Conservation (phyloP, 352 stramenopile genomes). For the Pythium plurisporium region DNA sequence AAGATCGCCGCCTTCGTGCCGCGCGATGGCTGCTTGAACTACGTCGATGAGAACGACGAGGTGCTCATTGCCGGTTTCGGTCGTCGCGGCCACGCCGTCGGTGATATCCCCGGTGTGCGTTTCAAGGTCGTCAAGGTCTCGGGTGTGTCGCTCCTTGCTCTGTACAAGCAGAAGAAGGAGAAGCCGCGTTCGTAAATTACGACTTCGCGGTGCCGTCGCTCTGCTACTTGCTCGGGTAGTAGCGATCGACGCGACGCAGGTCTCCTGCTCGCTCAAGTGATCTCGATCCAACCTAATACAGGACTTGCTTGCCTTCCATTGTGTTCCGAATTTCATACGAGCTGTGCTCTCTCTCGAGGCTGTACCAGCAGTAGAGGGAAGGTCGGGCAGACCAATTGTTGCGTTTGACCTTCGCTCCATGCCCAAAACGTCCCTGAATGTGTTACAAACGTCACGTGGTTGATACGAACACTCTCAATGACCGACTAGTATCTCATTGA, state of each 20-base stretch:
- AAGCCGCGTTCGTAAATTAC: slow-evolving; percentile 97
- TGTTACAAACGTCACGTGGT: no score
- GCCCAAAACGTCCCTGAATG: no score
- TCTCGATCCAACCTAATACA: slow-evolving; percentile 27
- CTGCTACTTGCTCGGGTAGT: no score
- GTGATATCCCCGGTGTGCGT: slow-evolving; percentile 99
- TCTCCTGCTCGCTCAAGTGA: slow-evolving; percentile 20
- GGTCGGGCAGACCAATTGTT: not conserved
- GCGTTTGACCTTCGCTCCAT: not conserved
- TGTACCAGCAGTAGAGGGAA: no score
- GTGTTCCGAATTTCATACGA: not conserved
- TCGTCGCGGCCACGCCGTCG: slow-evolving; percentile 98
- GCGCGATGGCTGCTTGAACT: slow-evolving; percentile 99
- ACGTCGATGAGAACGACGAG: slow-evolving; percentile 99
- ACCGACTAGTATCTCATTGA: no score
- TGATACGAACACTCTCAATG: no score
- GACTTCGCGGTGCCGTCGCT: not conserved
- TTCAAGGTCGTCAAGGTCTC: slow-evolving; percentile 99
- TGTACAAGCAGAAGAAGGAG: slow-evolving; percentile 99
- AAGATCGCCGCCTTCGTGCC: slow-evolving; percentile 99
- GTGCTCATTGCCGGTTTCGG: slow-evolving; percentile 99
- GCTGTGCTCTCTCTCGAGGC: not conserved
- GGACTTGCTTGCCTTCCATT: slow-evolving; percentile 26
- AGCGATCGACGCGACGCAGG: not conserved
- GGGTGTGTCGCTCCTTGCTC: slow-evolving; percentile 97